Evolutionary conservation across 169 alveolate genomes (phyloP).

Genomic region (Plasmodium coatneyi): DNA sequence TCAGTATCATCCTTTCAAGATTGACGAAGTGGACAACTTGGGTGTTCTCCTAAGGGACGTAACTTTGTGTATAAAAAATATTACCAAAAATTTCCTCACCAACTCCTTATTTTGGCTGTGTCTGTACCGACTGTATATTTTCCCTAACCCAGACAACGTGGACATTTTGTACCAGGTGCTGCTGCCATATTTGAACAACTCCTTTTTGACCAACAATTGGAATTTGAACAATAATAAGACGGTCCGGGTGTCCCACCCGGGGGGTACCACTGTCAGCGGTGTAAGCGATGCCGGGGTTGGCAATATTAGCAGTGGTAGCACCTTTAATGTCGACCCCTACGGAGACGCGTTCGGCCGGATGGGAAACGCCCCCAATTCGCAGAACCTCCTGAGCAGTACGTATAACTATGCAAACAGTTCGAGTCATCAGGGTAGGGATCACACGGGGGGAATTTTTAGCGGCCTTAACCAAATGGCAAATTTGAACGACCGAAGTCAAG

Average conservation of each 20-base stretch:
- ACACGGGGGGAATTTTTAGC: background rate
- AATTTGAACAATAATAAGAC: constrained; percentile 66
- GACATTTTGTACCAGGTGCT: constrained; percentile 86
- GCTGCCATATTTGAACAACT: constrained; percentile 85
- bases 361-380: constrained; percentile 16
- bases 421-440: background rate
- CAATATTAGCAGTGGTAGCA: background rate
- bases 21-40: constrained; percentile 78
- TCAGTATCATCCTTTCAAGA: constrained; percentile 84
- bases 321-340: constrained; percentile 57
- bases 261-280: background rate
- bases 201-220: constrained; percentile 84
- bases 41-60: constrained; percentile 84
- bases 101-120: constrained; percentile 89
- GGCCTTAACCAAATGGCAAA: background rate
- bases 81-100: constrained; percentile 79
- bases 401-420: background rate
- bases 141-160: constrained; percentile 83
- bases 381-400: background rate
- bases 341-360: constrained; percentile 54
- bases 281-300: background rate
- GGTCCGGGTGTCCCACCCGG: constrained; percentile 15
- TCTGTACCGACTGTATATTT: constrained; percentile 83
- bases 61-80: constrained; percentile 81
- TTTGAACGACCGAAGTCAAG: background rate